These are phyloP conservation scores for Madurella mycetomatis DNA, from an alignment of 2,329 filamentous ascomycete species.

Conservation along the genomic window DNA sequence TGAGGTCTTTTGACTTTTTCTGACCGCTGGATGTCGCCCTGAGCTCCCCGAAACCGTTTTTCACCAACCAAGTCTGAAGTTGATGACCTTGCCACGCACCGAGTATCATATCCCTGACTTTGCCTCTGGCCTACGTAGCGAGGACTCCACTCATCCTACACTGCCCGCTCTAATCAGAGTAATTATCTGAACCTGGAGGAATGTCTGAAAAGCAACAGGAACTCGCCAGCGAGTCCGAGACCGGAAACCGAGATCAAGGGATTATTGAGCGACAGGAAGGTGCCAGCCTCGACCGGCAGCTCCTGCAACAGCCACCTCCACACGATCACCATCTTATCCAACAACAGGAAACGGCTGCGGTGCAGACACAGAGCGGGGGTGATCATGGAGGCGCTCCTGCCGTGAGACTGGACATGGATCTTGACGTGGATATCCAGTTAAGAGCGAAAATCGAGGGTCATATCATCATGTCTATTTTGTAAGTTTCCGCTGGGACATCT, in stretches of 20 bases:
- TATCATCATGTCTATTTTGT: conserved; percentile 21
- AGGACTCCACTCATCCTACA: too few relatives aligned
- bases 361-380: background rate
- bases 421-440: conserved; percentile 25
- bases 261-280: background rate
- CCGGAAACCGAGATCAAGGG: background rate
- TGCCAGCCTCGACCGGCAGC: background rate
- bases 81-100: too few relatives aligned
- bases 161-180: background rate
- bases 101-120: too few relatives aligned
- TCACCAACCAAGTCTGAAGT: too few relatives aligned
- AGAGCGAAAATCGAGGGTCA: conserved; percentile 24
- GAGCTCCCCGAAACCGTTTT: too few relatives aligned
- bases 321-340: background rate
- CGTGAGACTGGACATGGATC: conserved; percentile 23
- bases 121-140: too few relatives aligned
- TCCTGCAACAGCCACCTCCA: background rate
- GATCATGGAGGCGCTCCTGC: conserved; percentile 20
- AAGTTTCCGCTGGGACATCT: background rate
- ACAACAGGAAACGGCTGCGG: background rate
- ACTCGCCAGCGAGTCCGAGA: background rate
- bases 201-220: background rate
- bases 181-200: background rate
- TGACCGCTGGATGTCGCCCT: too few relatives aligned
- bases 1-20: too few relatives aligned